phyloP scores from a whole-genome alignment of 352 stramenopile genomes.

The Stramenopiles sp. region DNA sequence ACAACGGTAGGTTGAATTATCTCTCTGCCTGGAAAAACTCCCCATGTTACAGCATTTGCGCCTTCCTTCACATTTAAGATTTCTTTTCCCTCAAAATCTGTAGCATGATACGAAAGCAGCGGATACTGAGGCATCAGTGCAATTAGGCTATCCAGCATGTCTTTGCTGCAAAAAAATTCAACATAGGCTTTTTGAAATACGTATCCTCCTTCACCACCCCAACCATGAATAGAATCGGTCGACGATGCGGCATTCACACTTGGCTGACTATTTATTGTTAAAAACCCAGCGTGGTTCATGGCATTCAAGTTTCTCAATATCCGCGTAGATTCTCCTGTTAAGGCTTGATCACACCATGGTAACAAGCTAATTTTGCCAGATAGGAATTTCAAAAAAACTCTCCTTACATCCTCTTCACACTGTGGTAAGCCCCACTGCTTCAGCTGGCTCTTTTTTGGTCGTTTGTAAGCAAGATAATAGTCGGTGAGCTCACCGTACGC shows the following conservation, averaged over 20 bases:
- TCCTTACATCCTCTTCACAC: slow-evolving; percentile 60
- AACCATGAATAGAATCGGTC: slow-evolving; percentile 78
- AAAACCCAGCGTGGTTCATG: slow-evolving; percentile 35
- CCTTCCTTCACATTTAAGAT: slow-evolving; percentile 27
- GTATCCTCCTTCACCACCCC: slow-evolving; percentile 73
- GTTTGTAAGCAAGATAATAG: slow-evolving; percentile 51
- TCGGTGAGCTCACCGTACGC: slow-evolving; percentile 87
- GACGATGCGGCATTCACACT: slow-evolving; percentile 68
- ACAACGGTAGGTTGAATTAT: slow-evolving; percentile 60
- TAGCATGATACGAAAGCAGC: slow-evolving; percentile 47
- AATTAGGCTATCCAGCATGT: not conserved
- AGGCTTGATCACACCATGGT: slow-evolving; percentile 84
- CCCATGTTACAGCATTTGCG: slow-evolving; percentile 89
- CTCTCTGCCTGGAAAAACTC: slow-evolving; percentile 87
- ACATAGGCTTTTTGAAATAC: slow-evolving; percentile 99
- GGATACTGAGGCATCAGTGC: slow-evolving; percentile 30
- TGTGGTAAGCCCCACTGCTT: not conserved
- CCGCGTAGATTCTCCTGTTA: slow-evolving; percentile 76
- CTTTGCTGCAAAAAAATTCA: slow-evolving; percentile 66
- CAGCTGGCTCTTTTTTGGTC: not conserved
- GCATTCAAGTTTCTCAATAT: slow-evolving; percentile 37
- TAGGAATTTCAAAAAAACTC: slow-evolving; percentile 88
- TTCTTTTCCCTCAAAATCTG: not conserved
- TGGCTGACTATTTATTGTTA: slow-evolving; percentile 88
- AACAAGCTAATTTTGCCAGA: slow-evolving; percentile 78